Percentiles rank a stretch among this genome's conserved stretches.
Conservation (phyloP, 148 eudicot species). For the Diospyros lotus region DNA sequence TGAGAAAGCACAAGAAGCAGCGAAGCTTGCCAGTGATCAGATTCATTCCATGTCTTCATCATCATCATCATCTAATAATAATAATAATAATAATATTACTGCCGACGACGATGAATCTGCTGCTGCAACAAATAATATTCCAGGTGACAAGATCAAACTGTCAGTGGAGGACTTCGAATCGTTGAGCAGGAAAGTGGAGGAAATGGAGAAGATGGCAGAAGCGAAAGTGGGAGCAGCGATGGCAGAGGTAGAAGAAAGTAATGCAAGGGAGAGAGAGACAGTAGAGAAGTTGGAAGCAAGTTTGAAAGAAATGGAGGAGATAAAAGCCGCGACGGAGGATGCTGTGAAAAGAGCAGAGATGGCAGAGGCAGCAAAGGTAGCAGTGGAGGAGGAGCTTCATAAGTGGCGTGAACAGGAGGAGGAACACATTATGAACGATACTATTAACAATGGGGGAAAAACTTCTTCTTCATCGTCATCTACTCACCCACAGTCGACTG, state of each 20-base stretch:
- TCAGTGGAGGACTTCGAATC: slow-evolving; percentile 42
- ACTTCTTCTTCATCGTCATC: too few species aligned
- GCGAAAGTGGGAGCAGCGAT: slow-evolving; percentile 51
- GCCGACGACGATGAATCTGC: slow-evolving; percentile 9
- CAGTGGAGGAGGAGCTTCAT: slow-evolving; percentile 55
- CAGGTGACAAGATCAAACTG: slow-evolving; percentile 35
- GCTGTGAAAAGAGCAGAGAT: slow-evolving; percentile 66
- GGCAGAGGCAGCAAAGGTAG: slow-evolving; percentile 54
- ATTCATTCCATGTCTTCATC: slow-evolving; percentile 25
- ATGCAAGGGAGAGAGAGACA: slow-evolving; percentile 44
- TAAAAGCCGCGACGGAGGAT: slow-evolving; percentile 51
- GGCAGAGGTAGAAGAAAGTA: slow-evolving; percentile 58
- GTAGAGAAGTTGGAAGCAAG: slow-evolving; percentile 44
- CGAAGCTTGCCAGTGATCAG: slow-evolving; percentile 43
- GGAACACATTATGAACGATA: too few species aligned
- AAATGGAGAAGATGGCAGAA: slow-evolving; percentile 39
- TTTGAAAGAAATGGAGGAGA: slow-evolving; percentile 49
- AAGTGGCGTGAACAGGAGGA: slow-evolving; percentile 42
- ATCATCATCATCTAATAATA: background rate
- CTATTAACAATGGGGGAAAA: too few species aligned
- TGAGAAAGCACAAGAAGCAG: slow-evolving; percentile 59
- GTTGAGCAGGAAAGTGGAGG: slow-evolving; percentile 44
- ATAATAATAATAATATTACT: background rate
- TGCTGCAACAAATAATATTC: slow-evolving; percentile 14
- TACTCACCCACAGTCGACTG: too few species aligned